phyloP scores from a whole-genome alignment of 2,329 filamentous ascomycete genomes.

The Coniella lustricola region DNA sequence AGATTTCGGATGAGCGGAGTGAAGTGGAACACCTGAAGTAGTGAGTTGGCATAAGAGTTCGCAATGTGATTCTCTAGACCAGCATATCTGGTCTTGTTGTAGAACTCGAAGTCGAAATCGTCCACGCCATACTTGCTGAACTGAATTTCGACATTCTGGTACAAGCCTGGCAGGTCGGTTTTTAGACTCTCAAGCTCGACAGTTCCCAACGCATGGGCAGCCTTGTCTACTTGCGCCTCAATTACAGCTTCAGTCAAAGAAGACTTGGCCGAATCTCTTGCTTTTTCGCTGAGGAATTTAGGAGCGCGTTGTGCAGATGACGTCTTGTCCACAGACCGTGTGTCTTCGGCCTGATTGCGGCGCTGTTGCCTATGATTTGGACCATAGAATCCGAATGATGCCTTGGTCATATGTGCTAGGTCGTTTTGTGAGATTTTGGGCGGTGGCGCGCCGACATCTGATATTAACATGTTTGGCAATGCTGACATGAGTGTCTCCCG shows the following conservation, averaged over 20 bases:
- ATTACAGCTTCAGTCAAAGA: slow-evolving; percentile 32
- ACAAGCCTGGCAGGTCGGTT: slow-evolving; percentile 79
- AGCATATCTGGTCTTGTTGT: slow-evolving; percentile 87
- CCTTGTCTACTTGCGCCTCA: slow-evolving; percentile 45
- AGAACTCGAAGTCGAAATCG: slow-evolving; percentile 98
- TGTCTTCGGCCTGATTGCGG: slow-evolving; percentile 79
- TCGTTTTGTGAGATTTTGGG: slow-evolving; percentile 65
- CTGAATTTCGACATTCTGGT: slow-evolving; percentile 93
- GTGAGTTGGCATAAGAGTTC: slow-evolving; percentile 91
- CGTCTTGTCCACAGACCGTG: slow-evolving; percentile 54
- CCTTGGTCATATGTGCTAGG: slow-evolving; percentile 59
- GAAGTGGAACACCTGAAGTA: slow-evolving; percentile 87
- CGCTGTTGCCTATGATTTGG: slow-evolving; percentile 61
- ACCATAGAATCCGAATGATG: slow-evolving; percentile 72
- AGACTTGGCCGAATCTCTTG: slow-evolving; percentile 56
- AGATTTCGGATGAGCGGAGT: slow-evolving; percentile 83
- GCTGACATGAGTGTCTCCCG: slow-evolving; percentile 79
- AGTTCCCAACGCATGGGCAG: slow-evolving; percentile 58
- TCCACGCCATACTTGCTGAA: slow-evolving; percentile 99
- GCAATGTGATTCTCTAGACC: slow-evolving; percentile 93
- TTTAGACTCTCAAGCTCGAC: slow-evolving; percentile 67
- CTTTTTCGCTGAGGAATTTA: slow-evolving; percentile 92
- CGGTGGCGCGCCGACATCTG: slow-evolving; percentile 79
- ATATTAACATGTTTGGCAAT: slow-evolving; percentile 79
- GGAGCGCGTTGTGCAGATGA: slow-evolving; percentile 65